Evolutionary conservation across 2,329 filamentous ascomycete species (phyloP).

Genomic region (Cercospora sp.): DNA sequence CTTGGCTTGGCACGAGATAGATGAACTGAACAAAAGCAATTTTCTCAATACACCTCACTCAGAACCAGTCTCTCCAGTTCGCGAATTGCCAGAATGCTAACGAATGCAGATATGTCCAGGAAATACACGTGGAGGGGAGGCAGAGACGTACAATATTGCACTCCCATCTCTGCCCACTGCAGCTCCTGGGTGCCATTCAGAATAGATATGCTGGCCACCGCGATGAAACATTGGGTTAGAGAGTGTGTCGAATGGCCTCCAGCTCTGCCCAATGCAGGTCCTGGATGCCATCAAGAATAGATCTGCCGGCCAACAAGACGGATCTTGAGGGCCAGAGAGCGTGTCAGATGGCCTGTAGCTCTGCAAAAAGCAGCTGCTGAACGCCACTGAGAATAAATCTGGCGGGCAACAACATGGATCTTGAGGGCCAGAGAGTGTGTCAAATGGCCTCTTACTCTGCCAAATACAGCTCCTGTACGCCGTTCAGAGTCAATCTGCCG

Average conservation of each 20-base stretch:
- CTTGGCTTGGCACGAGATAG: slow-evolving; percentile 5
- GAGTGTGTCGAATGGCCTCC: too few species aligned
- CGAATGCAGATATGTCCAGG: not conserved
- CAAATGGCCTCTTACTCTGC: not conserved
- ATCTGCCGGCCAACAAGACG: too few species aligned
- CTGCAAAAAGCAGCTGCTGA: too few species aligned
- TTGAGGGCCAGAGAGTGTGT: too few species aligned
- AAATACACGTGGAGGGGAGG: not conserved
- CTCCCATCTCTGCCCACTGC: not conserved
- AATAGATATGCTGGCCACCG: not conserved
- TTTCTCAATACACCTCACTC: not conserved
- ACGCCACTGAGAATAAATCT: too few species aligned
- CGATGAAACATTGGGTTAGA: not conserved
- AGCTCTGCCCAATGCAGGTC: too few species aligned
- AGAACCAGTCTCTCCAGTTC: not conserved
- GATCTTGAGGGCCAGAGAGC: too few species aligned
- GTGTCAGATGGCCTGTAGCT: too few species aligned
- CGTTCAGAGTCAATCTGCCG: not conserved
- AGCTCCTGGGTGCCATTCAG: not conserved
- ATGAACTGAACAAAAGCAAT: not conserved
- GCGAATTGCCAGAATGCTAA: not conserved
- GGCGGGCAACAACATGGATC: too few species aligned
- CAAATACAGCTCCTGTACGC: not conserved
- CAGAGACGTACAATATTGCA: not conserved
- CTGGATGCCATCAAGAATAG: too few species aligned